Evolutionary conservation across 164 flowering plant genomes (phyloP).

Genomic region (Aristolochia fimbriata): DNA sequence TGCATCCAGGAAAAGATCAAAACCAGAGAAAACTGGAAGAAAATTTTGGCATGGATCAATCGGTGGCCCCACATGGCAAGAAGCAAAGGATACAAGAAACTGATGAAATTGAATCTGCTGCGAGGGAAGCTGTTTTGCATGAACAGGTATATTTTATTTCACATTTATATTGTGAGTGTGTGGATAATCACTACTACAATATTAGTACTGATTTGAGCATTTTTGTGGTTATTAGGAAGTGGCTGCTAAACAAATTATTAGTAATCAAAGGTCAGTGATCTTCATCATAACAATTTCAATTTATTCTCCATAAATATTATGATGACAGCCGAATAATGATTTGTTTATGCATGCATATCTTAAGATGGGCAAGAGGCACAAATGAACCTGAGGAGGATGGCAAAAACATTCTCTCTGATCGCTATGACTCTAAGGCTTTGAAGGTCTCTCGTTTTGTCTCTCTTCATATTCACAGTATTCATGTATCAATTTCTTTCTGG

Average conservation of each 20-base stretch:
- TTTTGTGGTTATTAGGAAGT: conserved; percentile 45
- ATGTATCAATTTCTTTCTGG: neutral
- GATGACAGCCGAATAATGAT: neutral
- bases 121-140: conserved; percentile 59
- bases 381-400: conserved; percentile 29
- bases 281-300: neutral
- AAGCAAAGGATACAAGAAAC: conserved; percentile 11
- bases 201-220: neutral
- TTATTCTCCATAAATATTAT: neutral
- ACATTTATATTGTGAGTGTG: neutral
- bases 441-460: conserved; percentile 38
- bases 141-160: conserved; percentile 51
- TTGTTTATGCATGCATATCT: neutral
- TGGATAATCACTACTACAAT: neutral
- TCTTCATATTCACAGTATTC: neutral
- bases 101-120: conserved; percentile 52
- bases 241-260: conserved; percentile 58
- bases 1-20: neutral
- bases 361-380: conserved; percentile 43
- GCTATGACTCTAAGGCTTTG: conserved; percentile 63
- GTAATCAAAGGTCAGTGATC: conserved; percentile 48
- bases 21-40: neutral
- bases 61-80: conserved; percentile 11
- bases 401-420: conserved; percentile 56
- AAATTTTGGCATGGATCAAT: conserved; percentile 8